Evolutionary conservation across 1,139 yeast genomes (phyloP), one percentile per base, ranked within the genome.

Genomic region (Citeromyces hawaiiensis): DNA sequence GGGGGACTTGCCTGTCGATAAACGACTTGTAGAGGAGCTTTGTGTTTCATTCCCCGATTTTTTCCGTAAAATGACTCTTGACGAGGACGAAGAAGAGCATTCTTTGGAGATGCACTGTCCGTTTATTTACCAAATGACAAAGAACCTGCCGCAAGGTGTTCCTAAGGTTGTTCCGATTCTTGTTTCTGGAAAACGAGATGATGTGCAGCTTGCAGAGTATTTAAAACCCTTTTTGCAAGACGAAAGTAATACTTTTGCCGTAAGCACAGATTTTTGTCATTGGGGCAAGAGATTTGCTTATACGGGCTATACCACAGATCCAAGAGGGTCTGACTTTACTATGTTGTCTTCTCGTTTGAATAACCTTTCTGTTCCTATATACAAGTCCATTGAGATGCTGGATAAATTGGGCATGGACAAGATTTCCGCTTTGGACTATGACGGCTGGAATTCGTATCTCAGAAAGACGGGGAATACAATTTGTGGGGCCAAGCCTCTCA

Each of bases 51-150:
- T 54, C 17, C 45, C 55, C 2, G 51, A 59, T 4, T 45, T 68
- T 8, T 79, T 83, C 52, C 63, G 63, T 43, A 57, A 53, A 39
- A 82, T 91, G 93, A 60, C 67, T 36, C 48, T 56, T 2, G 70
- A 64, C 0, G 68, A 68, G 9, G 99, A 93, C 55, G 76, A 78
- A 43, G 83, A 81, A 25, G 99, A 93, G 56, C 99, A 91, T 56
- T 81, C 94, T 38, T 75, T 91, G 53, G 98, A 93, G 54, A 83
- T 93, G 95, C 98, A 91, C 57, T 72, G 83, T 52, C 96, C 97
- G 0, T 80, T 74, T 47, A 61, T 86, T 5, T 67, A 74, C 48
- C 63, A 68, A 45, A 61, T 68, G 43, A 62, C 77, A 4, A 47
- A 55, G 9, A 36, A 50, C 5, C 29, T 41, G 2, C 54, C 64